Base-by-base conservation (phyloP, 306 rosid species). In the Sicyos edulis region DNA sequence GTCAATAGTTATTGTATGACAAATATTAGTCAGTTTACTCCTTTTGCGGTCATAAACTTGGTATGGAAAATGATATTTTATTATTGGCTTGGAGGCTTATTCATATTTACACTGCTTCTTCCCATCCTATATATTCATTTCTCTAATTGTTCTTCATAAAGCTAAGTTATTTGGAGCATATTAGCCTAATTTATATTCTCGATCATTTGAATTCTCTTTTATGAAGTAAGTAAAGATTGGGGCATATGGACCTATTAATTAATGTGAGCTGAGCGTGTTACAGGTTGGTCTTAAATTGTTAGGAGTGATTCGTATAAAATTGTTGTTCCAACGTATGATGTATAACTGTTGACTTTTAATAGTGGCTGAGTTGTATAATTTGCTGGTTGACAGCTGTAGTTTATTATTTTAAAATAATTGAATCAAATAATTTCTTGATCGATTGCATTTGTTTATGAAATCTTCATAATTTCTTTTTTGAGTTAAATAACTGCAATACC, bases 1-100 rank as follows among this genome's bases (percentile, higher is more conserved):
- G 91, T 84, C 83, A 80, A 78, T 89, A 87, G 90, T 80, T 81
- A 68, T 47, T 87, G 90, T 86, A 86, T 83, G 80, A 74, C 83
- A 81, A 64, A 82, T 83, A 82, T 81, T 84, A 58, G 74, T 83
- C 87, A 81, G 82, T 81, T 85, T 83, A 37, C 40, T 44, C 72
- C 73, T 50, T 51, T 51, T 68, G 81, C 85, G 78, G 83, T 72
- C 80, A 72, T 78, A 68, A 86, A 82, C 80, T 74, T 61, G 70
- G 76, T 74, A 81, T 84, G 78, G 65, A 73, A 68, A 49, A 81
- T 65, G 68, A 77, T 76, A 74, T 76, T 67, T 75, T 63, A 84
- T 78, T 81, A 78, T 75, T 78, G 81, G 85, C 75, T 81, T 78
- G 77, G 47, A 76, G 73, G 14, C 21, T n/a, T 70, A 51, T 29